phyloP scores from a whole-genome alignment of 2,329 filamentous ascomycete genomes.

The Aplosporella prunicola region DNA sequence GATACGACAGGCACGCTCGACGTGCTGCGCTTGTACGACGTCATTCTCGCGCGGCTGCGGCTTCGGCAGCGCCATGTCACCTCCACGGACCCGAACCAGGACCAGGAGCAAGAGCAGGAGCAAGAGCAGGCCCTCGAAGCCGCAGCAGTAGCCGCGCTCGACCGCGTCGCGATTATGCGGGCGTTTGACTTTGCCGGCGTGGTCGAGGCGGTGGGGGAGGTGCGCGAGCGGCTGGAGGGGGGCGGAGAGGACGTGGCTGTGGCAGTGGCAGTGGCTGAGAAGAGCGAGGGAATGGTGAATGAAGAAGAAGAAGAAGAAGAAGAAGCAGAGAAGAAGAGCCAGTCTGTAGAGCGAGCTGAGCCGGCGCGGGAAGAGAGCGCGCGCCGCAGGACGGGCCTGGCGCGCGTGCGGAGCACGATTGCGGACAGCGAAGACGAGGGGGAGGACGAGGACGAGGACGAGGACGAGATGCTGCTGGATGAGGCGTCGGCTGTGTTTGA shows the following conservation, averaged over 20 bases:
- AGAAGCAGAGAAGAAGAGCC: background rate
- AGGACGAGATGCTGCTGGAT: conserved; percentile 29
- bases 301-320: background rate
- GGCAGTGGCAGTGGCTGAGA: background rate
- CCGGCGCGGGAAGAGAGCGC: too few relatives aligned
- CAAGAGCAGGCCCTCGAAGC: conserved; percentile 14
- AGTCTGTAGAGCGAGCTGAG: background rate
- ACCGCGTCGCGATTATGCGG: conserved; percentile 39
- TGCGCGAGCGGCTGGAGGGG: conserved; percentile 28
- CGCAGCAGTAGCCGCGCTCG: conserved; percentile 30
- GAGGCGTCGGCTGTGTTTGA: too few relatives aligned
- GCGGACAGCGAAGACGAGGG: conserved; percentile 23
- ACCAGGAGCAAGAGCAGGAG: background rate
- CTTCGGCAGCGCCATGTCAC: too few relatives aligned
- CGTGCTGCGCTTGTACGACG: conserved; percentile 29
- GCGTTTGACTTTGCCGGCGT: conserved; percentile 43
- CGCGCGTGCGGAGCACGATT: conserved; percentile 17
- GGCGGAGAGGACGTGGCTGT: background rate
- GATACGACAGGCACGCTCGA: conserved; percentile 40
- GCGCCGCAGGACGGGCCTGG: conserved; percentile 5
- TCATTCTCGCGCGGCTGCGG: conserved; percentile 19
- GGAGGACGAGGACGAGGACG: conserved; percentile 22
- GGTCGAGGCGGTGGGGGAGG: conserved; percentile 36
- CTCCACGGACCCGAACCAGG: background rate
- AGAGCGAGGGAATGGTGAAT: background rate